These are phyloP conservation scores for Globisporangium splendens DNA, from an alignment of 352 stramenopile genomes.

Conservation along the genomic window DNA sequence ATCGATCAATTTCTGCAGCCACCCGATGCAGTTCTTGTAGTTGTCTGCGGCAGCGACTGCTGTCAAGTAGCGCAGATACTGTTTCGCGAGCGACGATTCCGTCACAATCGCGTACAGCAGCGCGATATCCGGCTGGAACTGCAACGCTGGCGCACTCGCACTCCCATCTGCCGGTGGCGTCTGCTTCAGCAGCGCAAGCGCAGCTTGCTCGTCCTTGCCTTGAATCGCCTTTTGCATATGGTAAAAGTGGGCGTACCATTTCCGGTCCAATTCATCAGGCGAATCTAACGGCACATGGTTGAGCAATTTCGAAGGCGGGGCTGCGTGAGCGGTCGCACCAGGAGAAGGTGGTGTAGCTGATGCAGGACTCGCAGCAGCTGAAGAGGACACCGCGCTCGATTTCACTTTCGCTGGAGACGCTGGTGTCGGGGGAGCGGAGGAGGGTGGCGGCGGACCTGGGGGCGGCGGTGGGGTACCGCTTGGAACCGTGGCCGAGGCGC, in stretches of 20 bases:
- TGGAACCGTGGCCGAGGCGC: conserved; percentile 10
- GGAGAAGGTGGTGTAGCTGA: conserved; percentile 29
- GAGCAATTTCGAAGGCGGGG: conserved; percentile 68
- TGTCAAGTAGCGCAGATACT: conserved; percentile 75
- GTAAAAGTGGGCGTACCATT: conserved; percentile 86
- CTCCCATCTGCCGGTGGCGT: conserved; percentile 15
- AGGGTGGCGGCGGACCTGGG: conserved; percentile 28
- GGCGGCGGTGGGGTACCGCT: conserved; percentile 33
- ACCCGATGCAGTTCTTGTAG: conserved; percentile 74
- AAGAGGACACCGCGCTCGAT: conserved; percentile 1
- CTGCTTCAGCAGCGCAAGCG: conserved; percentile 62
- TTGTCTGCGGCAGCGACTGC: conserved; percentile 47
- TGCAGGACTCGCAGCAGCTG: conserved; percentile 4
- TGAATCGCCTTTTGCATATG: conserved; percentile 83
- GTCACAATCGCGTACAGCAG: conserved; percentile 77
- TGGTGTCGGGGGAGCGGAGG: conserved; percentile 15
- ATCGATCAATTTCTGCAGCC: conserved; percentile 81
- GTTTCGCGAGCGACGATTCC: conserved; percentile 64
- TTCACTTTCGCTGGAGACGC: conserved; percentile 15
- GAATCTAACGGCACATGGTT: conserved; percentile 69
- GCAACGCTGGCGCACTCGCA: conserved; percentile 24
- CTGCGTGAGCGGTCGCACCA: conserved; percentile 18
- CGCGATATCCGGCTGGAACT: conserved; percentile 77
- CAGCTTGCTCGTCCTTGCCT: conserved; percentile 55
- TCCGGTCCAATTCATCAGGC: conserved; percentile 77